Base-by-base conservation (phyloP, 139 green algal genomes). In the Chlamydomonas schloesseri region DNA sequence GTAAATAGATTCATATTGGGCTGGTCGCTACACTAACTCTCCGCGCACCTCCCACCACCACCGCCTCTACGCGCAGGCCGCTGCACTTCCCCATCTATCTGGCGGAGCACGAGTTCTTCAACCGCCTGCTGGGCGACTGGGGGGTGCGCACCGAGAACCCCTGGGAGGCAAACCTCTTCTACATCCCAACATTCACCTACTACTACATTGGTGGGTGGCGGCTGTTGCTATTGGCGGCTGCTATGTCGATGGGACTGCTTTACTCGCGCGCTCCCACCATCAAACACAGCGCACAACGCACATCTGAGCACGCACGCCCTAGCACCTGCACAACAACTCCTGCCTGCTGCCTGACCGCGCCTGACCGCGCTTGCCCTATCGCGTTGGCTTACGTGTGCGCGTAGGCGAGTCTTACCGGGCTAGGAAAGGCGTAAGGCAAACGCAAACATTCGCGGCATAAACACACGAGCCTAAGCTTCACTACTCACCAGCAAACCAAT, bases 31-130 rank as follows among this genome's bases (percentile, higher is more conserved):
- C n/a, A n/a, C n/a, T n/a, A n/a, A 23, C 26, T 11, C 24, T 24
- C 60, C 60, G 8, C 8, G 3, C 21, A 5, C 24, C 60, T 15
- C 21, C 24, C 24, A 2, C 24, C 21, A 31, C 23, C 60, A 15
- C 20, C 11, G 28, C 57, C 57, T 4, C 29, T 14, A 15, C 55
- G 20, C 28, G 26, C n/a, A 86, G 81, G 5, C 33, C 81, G 37
- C 69, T 87, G n/a, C 37, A 80, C 53, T 70, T 80, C 69, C 71
- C 33, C 13, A 87, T 87, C 53, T 87, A 87, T 55, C 21, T 79
- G 24, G 81, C 81, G 14, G 81, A 87, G 69, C 46, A 72, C 26
- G 3, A 55, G 67, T 87, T 87, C 81, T 62, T 80, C 33, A 55
- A 87, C 20, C 17, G 23, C 9, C 31, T 82, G 33, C 74, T 82